phyloP scores from a whole-genome alignment of 805 yeast genomes.

The Ogataea wickerhamii region DNA sequence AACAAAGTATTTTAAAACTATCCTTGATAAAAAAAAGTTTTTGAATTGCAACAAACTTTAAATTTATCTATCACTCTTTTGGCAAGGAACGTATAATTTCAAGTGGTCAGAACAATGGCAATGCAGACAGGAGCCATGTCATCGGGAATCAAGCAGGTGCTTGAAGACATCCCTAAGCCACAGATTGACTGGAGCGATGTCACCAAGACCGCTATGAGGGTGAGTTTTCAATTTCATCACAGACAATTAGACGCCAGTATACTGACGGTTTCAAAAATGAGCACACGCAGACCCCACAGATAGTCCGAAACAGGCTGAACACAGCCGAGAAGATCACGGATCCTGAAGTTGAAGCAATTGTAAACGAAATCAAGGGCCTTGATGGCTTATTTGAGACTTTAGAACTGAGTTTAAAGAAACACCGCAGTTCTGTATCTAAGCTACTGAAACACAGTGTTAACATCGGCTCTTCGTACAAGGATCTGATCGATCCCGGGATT shows the following conservation, averaged over 20 bases:
- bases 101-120: background rate
- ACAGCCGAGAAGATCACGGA: constrained; percentile 34
- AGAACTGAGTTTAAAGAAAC: constrained; percentile 14
- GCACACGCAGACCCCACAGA: constrained; percentile 30
- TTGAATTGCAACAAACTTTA: too few species aligned
- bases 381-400: constrained; percentile 15
- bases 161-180: constrained; percentile 18
- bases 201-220: constrained; percentile 24
- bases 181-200: constrained; percentile 29
- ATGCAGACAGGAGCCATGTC: background rate
- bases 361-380: constrained; percentile 14
- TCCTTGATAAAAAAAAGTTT: too few species aligned
- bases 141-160: constrained; percentile 6
- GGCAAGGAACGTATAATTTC: too few species aligned
- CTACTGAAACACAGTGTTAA: constrained; percentile 14
- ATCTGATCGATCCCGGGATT: constrained; percentile 12
- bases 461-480: constrained; percentile 9
- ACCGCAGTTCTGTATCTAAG: constrained; percentile 12
- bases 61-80: too few species aligned
- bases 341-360: constrained; percentile 33
- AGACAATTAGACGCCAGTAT: constrained; percentile 1
- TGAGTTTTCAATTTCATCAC: too few species aligned
- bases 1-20: too few species aligned
- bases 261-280: too few species aligned
- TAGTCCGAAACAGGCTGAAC: constrained; percentile 30